Evolutionary conservation across 306 rosid species (phyloP), one percentile per base, ranked within the genome.

Genomic region (Cicer yamashitae): DNA sequence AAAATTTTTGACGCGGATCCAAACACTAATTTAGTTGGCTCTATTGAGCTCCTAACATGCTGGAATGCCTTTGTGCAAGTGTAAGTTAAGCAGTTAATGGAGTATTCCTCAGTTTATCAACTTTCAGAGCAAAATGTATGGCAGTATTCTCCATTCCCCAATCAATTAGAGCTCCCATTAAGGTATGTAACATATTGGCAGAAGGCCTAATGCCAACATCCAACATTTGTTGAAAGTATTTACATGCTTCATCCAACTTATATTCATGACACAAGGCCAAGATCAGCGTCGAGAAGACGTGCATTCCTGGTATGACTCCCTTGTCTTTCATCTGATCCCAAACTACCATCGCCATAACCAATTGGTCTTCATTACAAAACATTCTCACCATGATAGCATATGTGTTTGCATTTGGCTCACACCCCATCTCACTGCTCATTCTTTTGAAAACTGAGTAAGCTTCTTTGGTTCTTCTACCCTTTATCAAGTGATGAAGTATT

Each of bases 151-250:
- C 79, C 84, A 76, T 89, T 48, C 97, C 91, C 0, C 62, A 87
- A 58, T 81, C 85, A 53, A 85, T 77, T 47, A 88, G 92, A 67
- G 88, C 82, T 62, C 82, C 85, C 64, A 88, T 91, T 58, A 89
- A 78, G 75, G 85, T 86, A 47, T 91, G 74, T 79, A 86, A 91
- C 93, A 91, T 53, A 10, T 80, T 79, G 0, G 89, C 85, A 8
- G 93, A 88, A 34, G 98, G 98, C 58, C 96, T 80, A 84, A 91
- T 88, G 3, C 98, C 98, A 50, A 83, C 61, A 40, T 89, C 92
- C 63, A 91, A 45, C 98, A 89, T 93, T 79, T 91, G 88, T 51
- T 88, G 83, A 76, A 93, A 93, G 91, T 85, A 86, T 47, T 67
- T 87, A 82, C 93, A 86, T n/a, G 96, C 96, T 20, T 83, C 92